A percentile compares a stretch with the other conserved stretches of the same genome.
Conservation (phyloP, 768 basidiomycete genomes). For the Tulasnella sp. region DNA sequence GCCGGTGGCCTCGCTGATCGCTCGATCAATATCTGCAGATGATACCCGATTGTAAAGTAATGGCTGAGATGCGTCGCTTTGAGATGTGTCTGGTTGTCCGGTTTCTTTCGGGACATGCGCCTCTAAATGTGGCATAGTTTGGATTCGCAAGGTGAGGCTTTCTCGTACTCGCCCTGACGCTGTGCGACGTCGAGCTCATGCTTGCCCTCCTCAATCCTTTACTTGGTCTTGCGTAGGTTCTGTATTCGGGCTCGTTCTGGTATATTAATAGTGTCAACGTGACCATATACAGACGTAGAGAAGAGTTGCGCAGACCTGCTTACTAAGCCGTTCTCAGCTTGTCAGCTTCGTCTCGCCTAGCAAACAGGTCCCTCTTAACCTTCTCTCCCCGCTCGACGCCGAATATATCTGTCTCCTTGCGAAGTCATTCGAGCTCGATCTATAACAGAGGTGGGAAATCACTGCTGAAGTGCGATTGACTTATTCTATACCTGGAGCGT, state of each 20-base stretch:
- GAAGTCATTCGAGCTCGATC: slow-evolving; percentile 81
- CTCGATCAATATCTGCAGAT: slow-evolving; percentile 77
- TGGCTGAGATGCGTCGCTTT: slow-evolving; percentile 29
- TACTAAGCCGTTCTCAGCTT: slow-evolving; percentile 59
- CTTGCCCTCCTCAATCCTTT: slow-evolving; percentile 70
- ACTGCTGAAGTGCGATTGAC: not conserved
- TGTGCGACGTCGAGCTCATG: slow-evolving; percentile 81
- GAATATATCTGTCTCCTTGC: slow-evolving; percentile 78
- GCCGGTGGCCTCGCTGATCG: slow-evolving; percentile 79
- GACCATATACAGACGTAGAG: not conserved
- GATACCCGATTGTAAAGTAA: slow-evolving; percentile 80
- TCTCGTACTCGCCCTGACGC: slow-evolving; percentile 76
- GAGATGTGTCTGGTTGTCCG: slow-evolving; percentile 36
- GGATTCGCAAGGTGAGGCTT: slow-evolving; percentile 73
- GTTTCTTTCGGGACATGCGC: slow-evolving; percentile 49
- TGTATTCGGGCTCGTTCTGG: slow-evolving; percentile 58
- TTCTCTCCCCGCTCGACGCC: slow-evolving; percentile 59
- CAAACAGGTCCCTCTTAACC: slow-evolving; percentile 51
- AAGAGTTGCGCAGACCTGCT: slow-evolving; percentile 37
- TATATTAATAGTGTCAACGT: not conserved
- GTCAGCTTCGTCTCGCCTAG: slow-evolving; percentile 52
- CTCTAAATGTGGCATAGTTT: slow-evolving; percentile 74
- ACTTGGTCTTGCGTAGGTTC: slow-evolving; percentile 59
- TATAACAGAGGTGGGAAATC: not conserved
- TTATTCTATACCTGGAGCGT: slow-evolving; percentile 58